Evolutionary conservation across 805 yeast genomes (phyloP).

Genomic region (Candida incommunis): DNA sequence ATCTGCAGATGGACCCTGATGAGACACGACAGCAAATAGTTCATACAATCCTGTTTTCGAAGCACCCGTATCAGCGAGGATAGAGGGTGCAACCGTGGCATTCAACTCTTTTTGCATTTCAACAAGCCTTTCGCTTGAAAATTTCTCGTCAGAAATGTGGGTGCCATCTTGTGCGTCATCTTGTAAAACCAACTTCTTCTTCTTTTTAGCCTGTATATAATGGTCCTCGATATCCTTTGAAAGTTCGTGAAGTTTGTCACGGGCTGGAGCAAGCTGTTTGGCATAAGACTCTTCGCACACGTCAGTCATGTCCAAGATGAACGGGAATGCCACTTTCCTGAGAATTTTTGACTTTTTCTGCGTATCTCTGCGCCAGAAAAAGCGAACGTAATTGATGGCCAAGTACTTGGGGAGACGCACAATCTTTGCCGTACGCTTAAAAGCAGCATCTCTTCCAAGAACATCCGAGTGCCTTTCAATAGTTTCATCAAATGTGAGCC

Average conservation of each 20-base stretch:
- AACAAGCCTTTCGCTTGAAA: conserved; percentile 6
- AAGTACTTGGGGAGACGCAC: conserved; percentile 74
- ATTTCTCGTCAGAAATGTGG: conserved; percentile 10
- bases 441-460: conserved; percentile 57
- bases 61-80: conserved; percentile 37
- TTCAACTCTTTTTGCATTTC: conserved; percentile 14
- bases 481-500: conserved; percentile 58
- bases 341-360: conserved; percentile 83
- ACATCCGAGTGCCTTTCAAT: conserved; percentile 65
- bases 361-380: conserved; percentile 91
- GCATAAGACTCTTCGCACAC: conserved; percentile 68
- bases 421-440: conserved; percentile 43
- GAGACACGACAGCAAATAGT: conserved; percentile 72
- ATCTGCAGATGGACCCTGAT: conserved; percentile 90
- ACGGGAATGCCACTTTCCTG: conserved; percentile 90
- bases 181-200: conserved; percentile 27
- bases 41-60: conserved; percentile 84
- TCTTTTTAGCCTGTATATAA: conserved; percentile 51
- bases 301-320: conserved; percentile 79
- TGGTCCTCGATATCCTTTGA: conserved; percentile 65
- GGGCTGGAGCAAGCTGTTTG: conserved; percentile 46
- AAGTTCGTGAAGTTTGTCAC: conserved; percentile 65
- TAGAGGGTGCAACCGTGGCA: conserved; percentile 26
- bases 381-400: conserved; percentile 85
- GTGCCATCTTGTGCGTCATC: conserved; percentile 19